Evolutionary conservation across 768 basidiomycete species (phyloP), one percentile per base, ranked within the genome.

Genomic region (Leucosporidium yakuticum): DNA sequence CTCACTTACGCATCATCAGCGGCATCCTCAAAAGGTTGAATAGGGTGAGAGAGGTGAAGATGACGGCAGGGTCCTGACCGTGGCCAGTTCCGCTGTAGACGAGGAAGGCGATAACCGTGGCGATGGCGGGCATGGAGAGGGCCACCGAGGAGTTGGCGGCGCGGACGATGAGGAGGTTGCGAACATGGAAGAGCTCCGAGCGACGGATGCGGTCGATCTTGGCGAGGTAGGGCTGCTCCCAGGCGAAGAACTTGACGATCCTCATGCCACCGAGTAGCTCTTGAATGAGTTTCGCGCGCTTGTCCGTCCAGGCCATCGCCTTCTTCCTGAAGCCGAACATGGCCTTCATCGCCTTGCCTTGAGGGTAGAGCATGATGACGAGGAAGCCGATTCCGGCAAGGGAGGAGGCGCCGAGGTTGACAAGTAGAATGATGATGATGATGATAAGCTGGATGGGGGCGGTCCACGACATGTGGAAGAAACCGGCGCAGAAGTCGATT

Each of bases 231-330:
- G 93, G 90, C 1, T 60, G 34, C 60, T 76, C 76, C 74, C 74
- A 76, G 6, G 76, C 74, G 65, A 94, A 94, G 77, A 88, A 54
- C 74, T 77, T 76, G 49, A 75, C 63, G 73, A 80, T 79, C 17
- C 78, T 69, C n/a, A 78, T 77, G 7, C 68, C 68, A 69, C 74
- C 69, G 77, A 81, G 39, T 2, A 98, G 82, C 76, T 98, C 94
- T 77, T 94, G 92, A 17, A 96, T 83, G 6, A 93, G 79, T 75
- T 91, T 92, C 20, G 89, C 88, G 15, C 94, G 85, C 76, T 88
- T 89, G 76, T 98, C 94, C 8, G 82, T 96, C 88, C 88, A 95
- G 1, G 79, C 77, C 90, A 94, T 93, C 61, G 86, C 85, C 76
- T 87, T 88, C 67, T 82, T 80, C 19, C 94, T 84, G 62, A 88